Base-by-base conservation (phyloP, 2,329 filamentous ascomycete genomes). In the Pseudogymnoascus sp. region DNA sequence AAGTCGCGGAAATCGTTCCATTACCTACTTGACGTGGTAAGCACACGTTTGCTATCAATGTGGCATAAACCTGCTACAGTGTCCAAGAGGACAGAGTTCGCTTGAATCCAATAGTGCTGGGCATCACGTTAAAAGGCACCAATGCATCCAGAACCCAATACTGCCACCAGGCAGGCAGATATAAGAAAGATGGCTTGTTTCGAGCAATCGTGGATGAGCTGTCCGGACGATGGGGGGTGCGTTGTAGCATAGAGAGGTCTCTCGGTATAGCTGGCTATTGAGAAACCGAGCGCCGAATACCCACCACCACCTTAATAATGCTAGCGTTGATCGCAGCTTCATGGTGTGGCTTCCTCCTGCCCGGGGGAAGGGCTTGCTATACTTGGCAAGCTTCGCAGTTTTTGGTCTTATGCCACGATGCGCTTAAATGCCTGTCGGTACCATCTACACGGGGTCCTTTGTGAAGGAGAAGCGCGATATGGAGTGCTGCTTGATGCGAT, bases 381-480 rank as follows among this genome's bases (percentile, higher is more conserved):
- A 21, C 21, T 21, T 37, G 3, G 35, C 35, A 37, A 37, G 35
- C 35, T 37, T 37, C 12, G 39, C 39, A 42, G 39, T 45, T 13
- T 45, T 55, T 29, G 15, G 29, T 15, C 25, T 31, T 55, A 18
- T 21, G 29, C 29, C 15, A 5, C n/a, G 48, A 33, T 33, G n/a
- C 8, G 45, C 45, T 33, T 55, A 1, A 33, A 33, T 3, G 5
- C 29, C 48, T 33, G 48, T 55, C 48, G 29, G 27, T 55, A 55
- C 48, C 48, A 55, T 39, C 61, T 60, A 58, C 55, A 63, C 63
- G 66, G 65, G 60, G 64, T 65, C 74, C 74, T 79, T 79, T 80
- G 78, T 80, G 78, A 81, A 81, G 78, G 78, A 78, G 79, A 82
- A 80, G 78, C 79, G 79, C 77, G 79, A 81, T 82, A 82, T 78